Evolutionary conservation across 75 land plant species (phyloP).

Genomic region (Cunninghamia lanceolata): DNA sequence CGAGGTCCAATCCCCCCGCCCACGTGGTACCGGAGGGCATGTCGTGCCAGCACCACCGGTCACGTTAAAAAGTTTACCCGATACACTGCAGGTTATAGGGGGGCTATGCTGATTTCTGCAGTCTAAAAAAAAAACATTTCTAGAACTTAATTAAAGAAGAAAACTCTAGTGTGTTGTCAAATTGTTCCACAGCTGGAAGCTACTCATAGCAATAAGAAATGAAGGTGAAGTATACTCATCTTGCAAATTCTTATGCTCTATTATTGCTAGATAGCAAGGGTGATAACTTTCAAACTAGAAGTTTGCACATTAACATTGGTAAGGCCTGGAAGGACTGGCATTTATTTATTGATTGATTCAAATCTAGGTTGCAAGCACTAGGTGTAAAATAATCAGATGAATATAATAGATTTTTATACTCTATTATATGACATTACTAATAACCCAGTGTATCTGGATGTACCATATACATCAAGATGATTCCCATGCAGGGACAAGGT

Average conservation of each 20-base stretch:
- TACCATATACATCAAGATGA: neutral
- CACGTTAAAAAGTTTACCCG: too few species aligned
- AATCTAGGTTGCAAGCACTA: neutral
- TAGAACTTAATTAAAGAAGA: neutral
- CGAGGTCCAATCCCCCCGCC: too few species aligned
- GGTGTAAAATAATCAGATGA: neutral
- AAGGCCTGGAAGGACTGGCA: neutral
- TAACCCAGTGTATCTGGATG: neutral
- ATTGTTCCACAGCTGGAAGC: neutral
- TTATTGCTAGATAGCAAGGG: neutral
- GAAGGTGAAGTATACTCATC: neutral
- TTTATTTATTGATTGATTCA: neutral
- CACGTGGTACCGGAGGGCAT: too few species aligned
- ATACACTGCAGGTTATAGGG: too few species aligned
- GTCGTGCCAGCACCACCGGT: too few species aligned
- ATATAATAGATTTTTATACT: neutral
- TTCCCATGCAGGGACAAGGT: neutral
- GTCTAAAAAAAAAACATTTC: too few species aligned
- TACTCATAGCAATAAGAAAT: neutral
- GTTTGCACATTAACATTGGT: neutral
- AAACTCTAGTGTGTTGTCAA: neutral
- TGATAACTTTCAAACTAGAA: neutral
- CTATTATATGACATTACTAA: neutral
- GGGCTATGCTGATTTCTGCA: too few species aligned
- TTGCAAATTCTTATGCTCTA: neutral